Conservation (phyloP, 192 early-diverging fungal species). For the Phycomyces nitens region DNA sequence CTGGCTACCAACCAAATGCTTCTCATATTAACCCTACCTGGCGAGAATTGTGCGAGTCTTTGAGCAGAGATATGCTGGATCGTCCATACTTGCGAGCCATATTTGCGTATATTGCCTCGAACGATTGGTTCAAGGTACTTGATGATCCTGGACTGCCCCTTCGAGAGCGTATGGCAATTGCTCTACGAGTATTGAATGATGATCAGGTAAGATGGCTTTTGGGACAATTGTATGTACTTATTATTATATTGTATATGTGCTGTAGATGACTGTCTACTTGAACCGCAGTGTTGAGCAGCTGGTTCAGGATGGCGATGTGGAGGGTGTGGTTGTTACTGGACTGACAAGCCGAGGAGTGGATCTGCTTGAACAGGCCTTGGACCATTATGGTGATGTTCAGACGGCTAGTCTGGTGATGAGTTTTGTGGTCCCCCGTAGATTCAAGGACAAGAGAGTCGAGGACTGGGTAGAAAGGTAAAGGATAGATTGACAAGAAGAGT, state of each 20-base stretch:
- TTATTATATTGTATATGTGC: not conserved
- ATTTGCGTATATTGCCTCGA: conserved; percentile 81
- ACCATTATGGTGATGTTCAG: conserved; percentile 88
- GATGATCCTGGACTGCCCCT: conserved; percentile 69
- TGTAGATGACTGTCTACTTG: conserved; percentile 62
- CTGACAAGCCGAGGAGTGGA: conserved; percentile 61
- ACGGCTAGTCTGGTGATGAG: conserved; percentile 72
- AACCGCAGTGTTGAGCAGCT: conserved; percentile 49
- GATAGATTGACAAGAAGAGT: no score
- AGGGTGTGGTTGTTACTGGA: conserved; percentile 84
- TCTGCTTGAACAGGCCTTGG: conserved; percentile 76
- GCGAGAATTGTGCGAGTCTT: conserved; percentile 57
- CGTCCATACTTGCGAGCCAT: conserved; percentile 81
- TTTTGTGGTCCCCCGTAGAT: conserved; percentile 56
- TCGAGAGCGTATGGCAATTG: conserved; percentile 77
- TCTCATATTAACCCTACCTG: conserved; percentile 39
- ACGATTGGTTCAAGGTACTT: conserved; percentile 78
- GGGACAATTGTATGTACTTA: not conserved
- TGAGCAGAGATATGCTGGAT: conserved; percentile 57
- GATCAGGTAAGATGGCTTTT: conserved; percentile 49
- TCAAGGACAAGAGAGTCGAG: conserved; percentile 56
- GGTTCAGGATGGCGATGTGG: conserved; percentile 65
- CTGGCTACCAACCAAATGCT: conserved; percentile 48
- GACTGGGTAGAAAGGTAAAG: conserved; percentile 72
- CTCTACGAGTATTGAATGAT: conserved; percentile 82